Evolutionary conservation across 225 moss, liverwort and hornwort genomes (phyloP), one percentile per base, ranked within the genome.

Genomic region (Pseudisothecium myosuroides): DNA sequence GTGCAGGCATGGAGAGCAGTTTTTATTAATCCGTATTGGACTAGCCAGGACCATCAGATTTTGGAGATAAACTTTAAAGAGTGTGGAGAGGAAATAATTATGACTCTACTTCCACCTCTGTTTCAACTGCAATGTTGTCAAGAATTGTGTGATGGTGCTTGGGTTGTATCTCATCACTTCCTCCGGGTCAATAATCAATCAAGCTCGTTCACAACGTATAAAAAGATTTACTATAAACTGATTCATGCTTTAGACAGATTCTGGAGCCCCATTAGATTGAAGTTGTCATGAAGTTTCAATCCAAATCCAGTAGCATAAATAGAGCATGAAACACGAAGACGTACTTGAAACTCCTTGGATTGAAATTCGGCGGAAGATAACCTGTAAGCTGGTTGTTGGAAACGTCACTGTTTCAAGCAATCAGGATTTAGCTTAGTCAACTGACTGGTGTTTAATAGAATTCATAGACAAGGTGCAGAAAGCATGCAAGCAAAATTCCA

Each of bases 361-460:
- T 32, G 43, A 93, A 88, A 86, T 90, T 90, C 28, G 92, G 83
- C 60, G 93, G 93, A n/a, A 93, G 82, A 54, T 91, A 93, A 41
- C 93, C 92, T 36, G 90, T 88, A 12, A 93, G 85, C 10, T 89
- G 26, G 89, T 93, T 93, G 67, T 92, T 83, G 9, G 90, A 88
- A 39, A 93, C 88, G 74, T 93, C 92, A 68, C 93, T 93, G 92
- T 76, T 74, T 68, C 87, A 90, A 80, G 68, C 73, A 76, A 83
- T 54, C 71, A 77, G 27, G 37, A 85, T 20, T 28, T 43, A 24
- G 19, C 5, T 36, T 52, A 19, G 23, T 88, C 47, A 59, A 73
- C 17, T 62, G 27, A 52, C n/a, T 67, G 10, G 3, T 17, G 39
- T 41, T 64, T 8, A 12, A 73, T 28, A 16, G 41, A 16, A 32